Evolutionary conservation across 2,329 filamentous ascomycete genomes (phyloP).

Genomic region (Colletotrichum sp.): DNA sequence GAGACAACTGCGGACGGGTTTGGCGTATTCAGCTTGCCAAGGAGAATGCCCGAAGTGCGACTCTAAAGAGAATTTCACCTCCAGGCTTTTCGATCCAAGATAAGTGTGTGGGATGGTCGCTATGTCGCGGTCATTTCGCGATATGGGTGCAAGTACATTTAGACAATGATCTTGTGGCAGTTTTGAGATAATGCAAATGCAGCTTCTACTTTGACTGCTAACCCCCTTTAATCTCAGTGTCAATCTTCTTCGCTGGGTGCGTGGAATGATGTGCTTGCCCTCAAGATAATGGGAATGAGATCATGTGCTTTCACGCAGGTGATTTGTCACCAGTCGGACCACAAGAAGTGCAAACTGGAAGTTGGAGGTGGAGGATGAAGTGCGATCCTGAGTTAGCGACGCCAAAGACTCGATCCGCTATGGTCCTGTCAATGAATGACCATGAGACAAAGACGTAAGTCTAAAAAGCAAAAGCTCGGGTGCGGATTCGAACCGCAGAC

Average conservation of each 20-base stretch:
- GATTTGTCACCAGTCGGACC: background rate
- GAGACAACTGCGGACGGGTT: background rate
- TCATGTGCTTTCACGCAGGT: background rate
- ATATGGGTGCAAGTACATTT: background rate
- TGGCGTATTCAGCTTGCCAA: background rate
- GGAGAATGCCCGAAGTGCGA: background rate
- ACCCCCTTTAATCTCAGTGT: background rate
- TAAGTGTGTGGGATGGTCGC: background rate
- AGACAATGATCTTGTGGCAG: background rate
- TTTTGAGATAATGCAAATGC: background rate
- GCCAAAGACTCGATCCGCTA: background rate
- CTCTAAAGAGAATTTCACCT: background rate
- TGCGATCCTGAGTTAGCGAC: background rate
- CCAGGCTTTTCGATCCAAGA: background rate
- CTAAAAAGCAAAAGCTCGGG: background rate
- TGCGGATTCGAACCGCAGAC: background rate
- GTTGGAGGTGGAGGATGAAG: background rate
- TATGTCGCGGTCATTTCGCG: background rate
- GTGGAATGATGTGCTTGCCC: background rate
- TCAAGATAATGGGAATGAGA: background rate
- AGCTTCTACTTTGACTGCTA: background rate
- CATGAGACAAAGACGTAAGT: background rate
- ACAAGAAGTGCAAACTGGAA: background rate
- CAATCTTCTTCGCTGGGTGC: background rate
- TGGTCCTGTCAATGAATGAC: background rate